phyloP scores from a whole-genome alignment of 352 stramenopile genomes.

The Globisporangium recalcitrans region DNA sequence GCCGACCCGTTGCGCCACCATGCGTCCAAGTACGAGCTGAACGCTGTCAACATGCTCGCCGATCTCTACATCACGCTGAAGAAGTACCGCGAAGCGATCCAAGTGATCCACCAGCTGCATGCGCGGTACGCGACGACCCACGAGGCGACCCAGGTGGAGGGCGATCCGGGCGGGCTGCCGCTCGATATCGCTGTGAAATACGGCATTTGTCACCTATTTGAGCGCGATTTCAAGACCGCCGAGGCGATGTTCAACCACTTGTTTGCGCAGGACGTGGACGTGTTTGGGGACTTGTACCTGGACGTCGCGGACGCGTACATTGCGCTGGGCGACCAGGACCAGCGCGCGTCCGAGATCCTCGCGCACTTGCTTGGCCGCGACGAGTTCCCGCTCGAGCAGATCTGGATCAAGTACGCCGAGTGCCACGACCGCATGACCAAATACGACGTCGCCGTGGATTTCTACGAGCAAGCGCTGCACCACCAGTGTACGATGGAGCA shows the following conservation, averaged over 20 bases:
- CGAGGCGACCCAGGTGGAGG: conserved; percentile 54
- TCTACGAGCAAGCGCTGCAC: conserved; percentile 67
- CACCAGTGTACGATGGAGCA: conserved; percentile 46
- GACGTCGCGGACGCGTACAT: conserved; percentile 84
- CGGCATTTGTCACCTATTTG: conserved; percentile 80
- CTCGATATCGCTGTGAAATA: conserved; percentile 87
- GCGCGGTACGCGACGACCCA: conserved; percentile 55
- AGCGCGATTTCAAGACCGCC: conserved; percentile 63
- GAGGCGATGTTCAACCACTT: conserved; percentile 82
- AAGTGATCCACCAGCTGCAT: conserved; percentile 74
- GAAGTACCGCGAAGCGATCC: conserved; percentile 76
- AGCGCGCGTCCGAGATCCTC: conserved; percentile 62
- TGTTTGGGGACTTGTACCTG: conserved; percentile 80
- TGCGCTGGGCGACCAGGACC: conserved; percentile 58
- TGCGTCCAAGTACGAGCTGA: conserved; percentile 75
- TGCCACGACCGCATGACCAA: conserved; percentile 63
- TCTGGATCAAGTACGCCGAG: conserved; percentile 76
- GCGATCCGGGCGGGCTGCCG: conserved; percentile 57
- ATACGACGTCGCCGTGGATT: conserved; percentile 68
- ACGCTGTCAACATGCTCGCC: conserved; percentile 86
- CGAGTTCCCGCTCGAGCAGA: conserved; percentile 73
- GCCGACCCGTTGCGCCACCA: conserved; percentile 54
- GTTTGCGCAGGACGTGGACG: conserved; percentile 77
- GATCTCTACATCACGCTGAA: conserved; percentile 85
- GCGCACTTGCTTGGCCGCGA: conserved; percentile 53